phyloP scores from a whole-genome alignment of 2,329 filamentous ascomycete genomes.

The Botrytis hyacinthi region DNA sequence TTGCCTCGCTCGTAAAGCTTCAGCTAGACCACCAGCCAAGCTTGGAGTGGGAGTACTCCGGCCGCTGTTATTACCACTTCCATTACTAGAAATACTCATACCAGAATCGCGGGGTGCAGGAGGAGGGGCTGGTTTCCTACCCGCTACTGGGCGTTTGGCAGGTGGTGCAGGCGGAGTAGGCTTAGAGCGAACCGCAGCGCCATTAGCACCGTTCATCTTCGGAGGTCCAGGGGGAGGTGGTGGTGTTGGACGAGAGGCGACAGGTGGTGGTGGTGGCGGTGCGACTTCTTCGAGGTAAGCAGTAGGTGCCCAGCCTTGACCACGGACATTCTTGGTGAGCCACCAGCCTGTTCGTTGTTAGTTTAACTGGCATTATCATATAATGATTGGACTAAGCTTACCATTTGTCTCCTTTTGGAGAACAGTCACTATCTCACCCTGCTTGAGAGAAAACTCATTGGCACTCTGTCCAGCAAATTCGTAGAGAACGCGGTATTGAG shows the following conservation, averaged over 20 bases:
- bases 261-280: constrained; percentile 56
- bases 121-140: constrained; percentile 67
- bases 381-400: constrained; percentile 47
- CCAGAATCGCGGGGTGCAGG: constrained; percentile 69
- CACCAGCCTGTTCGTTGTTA: constrained; percentile 75
- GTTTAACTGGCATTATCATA: constrained; percentile 25
- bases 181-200: constrained; percentile 40
- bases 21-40: constrained; percentile 70
- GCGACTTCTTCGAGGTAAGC: constrained; percentile 88
- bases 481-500: constrained; percentile 86
- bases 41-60: constrained; percentile 72
- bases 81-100: constrained; percentile 56
- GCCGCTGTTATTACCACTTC: constrained; percentile 57
- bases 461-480: constrained; percentile 82
- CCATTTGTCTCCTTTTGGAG: constrained; percentile 95
- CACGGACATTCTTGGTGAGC: constrained; percentile 71
- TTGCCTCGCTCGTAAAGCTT: constrained; percentile 74
- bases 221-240: constrained; percentile 55
- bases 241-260: constrained; percentile 42
- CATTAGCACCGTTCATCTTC: constrained; percentile 40
- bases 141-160: constrained; percentile 69
- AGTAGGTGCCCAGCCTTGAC: constrained; percentile 91
- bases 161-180: constrained; percentile 48
- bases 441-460: constrained; percentile 78
- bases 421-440: constrained; percentile 81